Conservation (phyloP, 2,329 filamentous ascomycete genomes). For the Davidsoniella virescens region DNA sequence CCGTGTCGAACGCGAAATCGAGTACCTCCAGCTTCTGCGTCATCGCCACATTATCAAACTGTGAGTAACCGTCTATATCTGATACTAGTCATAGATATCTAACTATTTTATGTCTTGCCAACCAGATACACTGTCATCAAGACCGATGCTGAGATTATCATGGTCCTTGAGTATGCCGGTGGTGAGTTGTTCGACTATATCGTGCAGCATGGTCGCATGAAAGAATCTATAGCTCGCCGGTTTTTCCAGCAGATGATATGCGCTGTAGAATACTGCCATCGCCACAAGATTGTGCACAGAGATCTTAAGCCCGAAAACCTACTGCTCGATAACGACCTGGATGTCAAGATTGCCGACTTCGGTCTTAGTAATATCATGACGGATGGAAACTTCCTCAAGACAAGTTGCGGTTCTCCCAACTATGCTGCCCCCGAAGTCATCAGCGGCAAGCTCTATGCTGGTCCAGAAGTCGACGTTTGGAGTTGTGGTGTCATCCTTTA, state of each 20-base stretch:
- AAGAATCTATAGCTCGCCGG: constrained; percentile 79
- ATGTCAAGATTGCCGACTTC: constrained; percentile 98
- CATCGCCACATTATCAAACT: constrained; percentile 99
- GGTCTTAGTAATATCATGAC: constrained; percentile 99
- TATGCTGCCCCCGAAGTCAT: constrained; percentile 97
- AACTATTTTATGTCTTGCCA: neutral
- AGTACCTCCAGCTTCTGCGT: constrained; percentile 86
- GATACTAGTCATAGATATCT: neutral
- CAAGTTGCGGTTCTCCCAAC: constrained; percentile 93
- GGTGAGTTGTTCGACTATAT: constrained; percentile 97
- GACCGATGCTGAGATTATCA: constrained; percentile 85
- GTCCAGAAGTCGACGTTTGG: constrained; percentile 97
- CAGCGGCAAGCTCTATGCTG: constrained; percentile 91
- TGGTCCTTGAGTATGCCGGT: constrained; percentile 96
- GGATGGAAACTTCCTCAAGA: constrained; percentile 96
- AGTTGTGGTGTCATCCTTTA: constrained; percentile 87
- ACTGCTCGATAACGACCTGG: constrained; percentile 82
- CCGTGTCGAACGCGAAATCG: constrained; percentile 91
- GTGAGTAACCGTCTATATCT: constrained; percentile 31
- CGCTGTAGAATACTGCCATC: constrained; percentile 95
- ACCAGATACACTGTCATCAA: constrained; percentile 88
- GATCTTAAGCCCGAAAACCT: constrained; percentile 96
- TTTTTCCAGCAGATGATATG: constrained; percentile 99
- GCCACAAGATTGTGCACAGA: constrained; percentile 96
- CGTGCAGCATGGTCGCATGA: constrained; percentile 81